Evolutionary conservation across 2,329 filamentous ascomycete species (phyloP), one percentile per base, ranked within the genome.

Genomic region (Diaporthe destruens): DNA sequence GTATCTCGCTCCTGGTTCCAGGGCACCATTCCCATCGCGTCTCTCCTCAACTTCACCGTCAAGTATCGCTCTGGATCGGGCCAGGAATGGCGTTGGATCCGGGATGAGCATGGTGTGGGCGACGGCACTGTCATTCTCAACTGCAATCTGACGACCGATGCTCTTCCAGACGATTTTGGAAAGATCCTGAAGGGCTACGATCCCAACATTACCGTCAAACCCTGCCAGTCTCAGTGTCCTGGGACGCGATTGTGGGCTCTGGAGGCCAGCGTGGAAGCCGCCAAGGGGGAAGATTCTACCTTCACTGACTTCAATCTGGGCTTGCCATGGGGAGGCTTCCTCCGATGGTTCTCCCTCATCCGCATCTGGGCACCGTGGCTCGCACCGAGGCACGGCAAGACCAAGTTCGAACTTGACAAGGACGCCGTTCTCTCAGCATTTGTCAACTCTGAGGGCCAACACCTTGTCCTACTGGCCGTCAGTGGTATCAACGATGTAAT

Each of bases 361-460:
- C 90, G 95, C 23, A 85, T 94, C 4, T 96, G 92, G 90, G 88
- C 88, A 44, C 92, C 95, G 1, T 98, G 96, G 96, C 84, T 98
- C 14, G 94, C 93, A 9, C 96, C 96, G n/a, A 87, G 94, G 51
- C 95, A 98, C 80, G 95, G 95, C 16, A 90, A 88, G 74, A 81
- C 84, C 4, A 83, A 83, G 0, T 93, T 97, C 71, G 83, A 84
- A 6, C 84, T 95, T 6, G 92, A 94, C 74, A 93, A 95, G 76
- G 93, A 97, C 77, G 94, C 91, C 1, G 82, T 98, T 2, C 80
- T 97, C 23, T 91, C 92, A 72, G 93, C 94, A 0, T 98, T 98
- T 76, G 84, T 97, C 29, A 91, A 90, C 32, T 81, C 85, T 0
- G 85, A 92, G 75, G 95, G 96, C 0, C 87, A 90, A 29, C 92